Evolutionary conservation across 169 alveolate species (phyloP).

Genomic region (Plasmodium fragile): DNA sequence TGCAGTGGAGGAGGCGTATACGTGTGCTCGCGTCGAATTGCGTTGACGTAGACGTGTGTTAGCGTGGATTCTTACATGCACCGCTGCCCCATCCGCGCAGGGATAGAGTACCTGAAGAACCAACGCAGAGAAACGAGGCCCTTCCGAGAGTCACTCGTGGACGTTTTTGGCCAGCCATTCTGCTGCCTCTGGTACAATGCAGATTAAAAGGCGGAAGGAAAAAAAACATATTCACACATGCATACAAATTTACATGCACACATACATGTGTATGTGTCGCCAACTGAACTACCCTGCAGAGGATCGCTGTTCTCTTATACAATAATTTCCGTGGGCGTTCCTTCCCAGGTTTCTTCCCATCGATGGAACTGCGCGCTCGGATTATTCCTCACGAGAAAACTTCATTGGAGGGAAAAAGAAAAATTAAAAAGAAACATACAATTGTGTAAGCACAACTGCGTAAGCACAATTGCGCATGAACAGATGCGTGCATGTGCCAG

Average conservation of each 20-base stretch:
- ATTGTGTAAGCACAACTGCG: not conserved
- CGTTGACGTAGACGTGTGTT: not conserved
- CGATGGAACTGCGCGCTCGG: not conserved
- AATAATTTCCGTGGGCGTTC: not conserved
- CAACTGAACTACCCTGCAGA: not conserved
- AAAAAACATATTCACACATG: not conserved
- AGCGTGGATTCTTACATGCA: not conserved
- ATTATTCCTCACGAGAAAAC: not conserved
- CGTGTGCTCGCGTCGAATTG: not conserved
- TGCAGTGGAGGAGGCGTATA: not conserved
- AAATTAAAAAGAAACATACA: not conserved
- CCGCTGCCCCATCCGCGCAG: not conserved
- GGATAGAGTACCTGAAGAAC: constrained; percentile 63
- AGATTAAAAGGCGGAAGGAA: not conserved
- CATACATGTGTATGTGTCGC: not conserved
- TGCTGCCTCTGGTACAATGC: constrained; percentile 25
- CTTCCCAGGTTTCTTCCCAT: not conserved
- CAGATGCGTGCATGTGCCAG: not conserved
- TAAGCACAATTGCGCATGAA: not conserved
- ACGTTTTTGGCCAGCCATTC: constrained; percentile 57
- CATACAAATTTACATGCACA: not conserved
- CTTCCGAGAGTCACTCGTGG: constrained; percentile 34
- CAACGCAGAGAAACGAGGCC: constrained; percentile 6
- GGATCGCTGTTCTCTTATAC: not conserved
- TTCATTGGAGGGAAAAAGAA: not conserved